phyloP scores from a whole-genome alignment of 352 stramenopile species.

The Phytophthora aleatoria region DNA sequence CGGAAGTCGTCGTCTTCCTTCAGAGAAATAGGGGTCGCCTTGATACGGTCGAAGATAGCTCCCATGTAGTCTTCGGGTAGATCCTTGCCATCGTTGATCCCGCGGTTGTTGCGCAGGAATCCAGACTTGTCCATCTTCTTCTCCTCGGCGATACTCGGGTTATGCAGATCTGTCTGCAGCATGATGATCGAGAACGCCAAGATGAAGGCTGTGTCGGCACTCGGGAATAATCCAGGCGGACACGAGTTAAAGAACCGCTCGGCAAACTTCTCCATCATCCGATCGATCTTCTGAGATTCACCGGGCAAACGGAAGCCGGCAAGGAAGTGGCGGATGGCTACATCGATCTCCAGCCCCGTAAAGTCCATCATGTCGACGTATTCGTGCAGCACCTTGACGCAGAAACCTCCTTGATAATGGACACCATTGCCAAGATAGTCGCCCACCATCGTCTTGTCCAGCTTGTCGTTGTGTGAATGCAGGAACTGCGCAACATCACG shows the following conservation, averaged over 20 bases:
- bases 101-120: constrained; percentile 98
- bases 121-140: constrained; percentile 97
- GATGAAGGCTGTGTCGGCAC: constrained; percentile 98
- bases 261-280: constrained; percentile 99
- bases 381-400: constrained; percentile 93
- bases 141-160: constrained; percentile 96
- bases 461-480: constrained; percentile 87
- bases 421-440: constrained; percentile 98
- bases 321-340: constrained; percentile 98
- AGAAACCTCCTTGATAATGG: constrained; percentile 94
- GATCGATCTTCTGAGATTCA: constrained; percentile 99
- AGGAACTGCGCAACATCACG: constrained; percentile 95
- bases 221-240: constrained; percentile 90
- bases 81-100: constrained; percentile 97
- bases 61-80: constrained; percentile 93
- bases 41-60: constrained; percentile 97
- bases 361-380: constrained; percentile 98
- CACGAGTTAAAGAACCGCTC: constrained; percentile 87
- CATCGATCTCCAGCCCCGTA: constrained; percentile 94
- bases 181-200: constrained; percentile 94
- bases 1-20: constrained; percentile 95
- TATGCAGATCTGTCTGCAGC: constrained; percentile 97
- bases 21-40: constrained; percentile 94
- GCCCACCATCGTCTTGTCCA: constrained; percentile 98
- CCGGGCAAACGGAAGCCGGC: constrained; percentile 97